Base-by-base conservation (phyloP, 352 stramenopile species). In the Pythium chondricola region DNA sequence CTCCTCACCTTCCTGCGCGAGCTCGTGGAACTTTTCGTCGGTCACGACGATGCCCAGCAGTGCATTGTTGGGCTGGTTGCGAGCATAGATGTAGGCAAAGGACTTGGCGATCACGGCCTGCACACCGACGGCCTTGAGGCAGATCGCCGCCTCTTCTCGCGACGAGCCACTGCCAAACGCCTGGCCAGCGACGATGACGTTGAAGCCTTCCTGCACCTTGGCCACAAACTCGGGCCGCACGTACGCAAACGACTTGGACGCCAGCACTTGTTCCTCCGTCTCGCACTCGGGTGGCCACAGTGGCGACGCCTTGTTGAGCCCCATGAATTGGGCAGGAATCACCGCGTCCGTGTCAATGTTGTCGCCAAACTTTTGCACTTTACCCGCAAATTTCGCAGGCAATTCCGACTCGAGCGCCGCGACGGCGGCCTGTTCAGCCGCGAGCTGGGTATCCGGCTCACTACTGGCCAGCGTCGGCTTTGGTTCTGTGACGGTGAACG, bases 51-150 rank as follows among this genome's bases (percentile, higher is more conserved):
- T 88, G 17, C 79, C 79, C 52, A 91, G 48, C 48, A 91, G 61
- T 27, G 79, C 79, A 33, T 91, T 91, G 67, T 91, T 91, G 31
- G 76, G 76, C 58, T 91, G 79, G 67, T 91, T 91, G 29, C 79
- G 74, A 8, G 79, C 76, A 63, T 91, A 91, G 42, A 91, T 91
- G 61, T 91, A 91, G 21, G 79, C 79, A 56, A 91, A 91, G 44
- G 79, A 91, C 59, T 88, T 88, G 55, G 79, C 79, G 40, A 91
- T 91, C 36, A 91, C 79, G 6, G 79, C 79, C 57, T 88, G 72
- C 18, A 91, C 71, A 31, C 79, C 79, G 2, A 87, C 64, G 10
- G 79, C 79, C 69, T 91, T 91, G 32, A 91, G 71, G 38, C 76
- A 91, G 37, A 87, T 85, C 14, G 79, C 79, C 0, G 79, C 79